Conservation (phyloP, 176 grass and related monocot species). For the Saccharum spontaneum region DNA sequence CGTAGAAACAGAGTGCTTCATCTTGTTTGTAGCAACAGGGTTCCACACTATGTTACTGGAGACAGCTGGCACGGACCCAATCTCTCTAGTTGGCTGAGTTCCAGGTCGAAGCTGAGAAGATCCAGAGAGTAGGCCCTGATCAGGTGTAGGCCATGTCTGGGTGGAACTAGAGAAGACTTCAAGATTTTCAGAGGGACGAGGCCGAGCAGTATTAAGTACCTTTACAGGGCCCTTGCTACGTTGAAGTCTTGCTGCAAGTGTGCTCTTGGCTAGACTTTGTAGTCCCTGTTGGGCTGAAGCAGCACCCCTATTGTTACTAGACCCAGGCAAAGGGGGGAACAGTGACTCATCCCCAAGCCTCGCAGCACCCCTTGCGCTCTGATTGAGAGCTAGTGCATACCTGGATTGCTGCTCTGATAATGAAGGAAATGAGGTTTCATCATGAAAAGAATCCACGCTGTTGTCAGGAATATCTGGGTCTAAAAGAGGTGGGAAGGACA, state of each 20-base stretch:
- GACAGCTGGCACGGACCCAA: conserved; percentile 33
- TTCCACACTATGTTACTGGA: conserved; percentile 46
- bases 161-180: conserved; percentile 35
- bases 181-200: conserved; percentile 46
- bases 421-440: conserved; percentile 66
- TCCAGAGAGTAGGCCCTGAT: conserved; percentile 40
- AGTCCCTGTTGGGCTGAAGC: conserved; percentile 52
- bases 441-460: conserved; percentile 45
- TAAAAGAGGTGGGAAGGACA: conserved; percentile 82
- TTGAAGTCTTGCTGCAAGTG: conserved; percentile 77
- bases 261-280: conserved; percentile 72
- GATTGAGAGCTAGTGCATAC: conserved; percentile 74
- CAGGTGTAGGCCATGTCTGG: conserved; percentile 45
- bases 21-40: conserved; percentile 46
- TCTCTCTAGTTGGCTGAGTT: conserved; percentile 40
- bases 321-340: conserved; percentile 89
- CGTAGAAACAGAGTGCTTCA: conserved; percentile 59
- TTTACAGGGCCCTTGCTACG: conserved; percentile 49
- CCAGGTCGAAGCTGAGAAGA: conserved; percentile 42
- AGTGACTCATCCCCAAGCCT: conserved; percentile 71
- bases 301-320: conserved; percentile 50
- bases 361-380: conserved; percentile 52
- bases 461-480: conserved; percentile 57
- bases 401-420: conserved; percentile 63
- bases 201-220: conserved; percentile 54